phyloP scores from a whole-genome alignment of 1,139 yeast species.

The Zygosaccharomyces pseudobailii region DNA sequence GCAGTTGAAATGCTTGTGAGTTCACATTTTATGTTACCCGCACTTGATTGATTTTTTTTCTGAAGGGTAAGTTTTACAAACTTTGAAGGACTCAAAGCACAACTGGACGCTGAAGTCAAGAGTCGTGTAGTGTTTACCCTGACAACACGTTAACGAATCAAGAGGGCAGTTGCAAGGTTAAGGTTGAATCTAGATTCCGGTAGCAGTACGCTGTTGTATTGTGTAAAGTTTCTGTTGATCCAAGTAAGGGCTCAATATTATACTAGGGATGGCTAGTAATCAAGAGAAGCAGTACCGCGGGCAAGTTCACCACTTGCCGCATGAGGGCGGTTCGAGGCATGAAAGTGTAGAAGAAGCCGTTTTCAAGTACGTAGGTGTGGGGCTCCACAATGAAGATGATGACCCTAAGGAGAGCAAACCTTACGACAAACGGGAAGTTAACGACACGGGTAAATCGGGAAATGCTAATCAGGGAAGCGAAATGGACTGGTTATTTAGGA shows the following conservation, averaged over 20 bases:
- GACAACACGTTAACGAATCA: conserved; percentile 12
- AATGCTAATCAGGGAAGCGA: conserved; percentile 17
- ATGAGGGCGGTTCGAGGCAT: conserved; percentile 16
- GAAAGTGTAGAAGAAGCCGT: conserved; percentile 55
- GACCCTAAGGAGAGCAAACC: conserved; percentile 26
- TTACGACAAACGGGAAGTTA: conserved; percentile 21
- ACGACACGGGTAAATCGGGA: conserved; percentile 6
- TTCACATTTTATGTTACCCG: conserved; percentile 8
- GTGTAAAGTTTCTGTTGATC: not conserved
- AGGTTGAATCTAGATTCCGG: not conserved
- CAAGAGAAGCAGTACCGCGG: conserved; percentile 12
- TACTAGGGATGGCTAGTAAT: conserved; percentile 7
- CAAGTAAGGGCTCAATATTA: not conserved
- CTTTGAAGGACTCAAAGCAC: conserved; percentile 2
- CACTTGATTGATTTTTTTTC: conserved; percentile 6
- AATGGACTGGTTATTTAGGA: conserved; percentile 35
- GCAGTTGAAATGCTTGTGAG: not conserved
- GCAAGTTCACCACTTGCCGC: conserved; percentile 8
- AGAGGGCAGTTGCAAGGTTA: not conserved
- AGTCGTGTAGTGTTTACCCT: conserved; percentile 13
- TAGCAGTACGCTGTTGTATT: not conserved
- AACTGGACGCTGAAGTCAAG: not conserved
- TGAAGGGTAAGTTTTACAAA: not conserved
- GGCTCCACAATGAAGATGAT: conserved; percentile 38
- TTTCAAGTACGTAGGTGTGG: conserved; percentile 62